Conservation (phyloP, 2,329 filamentous ascomycete genomes). For the Pleurostoma richardsiae region DNA sequence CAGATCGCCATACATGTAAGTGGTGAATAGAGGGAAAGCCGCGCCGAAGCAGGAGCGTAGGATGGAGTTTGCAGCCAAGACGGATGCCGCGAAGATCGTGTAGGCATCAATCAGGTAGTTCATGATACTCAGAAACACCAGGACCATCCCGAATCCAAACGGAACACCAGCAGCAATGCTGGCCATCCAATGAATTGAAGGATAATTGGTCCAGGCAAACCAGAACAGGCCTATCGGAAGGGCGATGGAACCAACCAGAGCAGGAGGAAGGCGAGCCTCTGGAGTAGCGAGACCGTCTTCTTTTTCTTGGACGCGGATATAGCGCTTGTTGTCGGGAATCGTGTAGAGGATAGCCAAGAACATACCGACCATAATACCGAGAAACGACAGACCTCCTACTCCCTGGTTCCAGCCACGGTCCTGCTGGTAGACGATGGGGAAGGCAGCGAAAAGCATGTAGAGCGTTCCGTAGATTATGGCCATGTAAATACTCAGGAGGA, state of each 20-base stretch:
- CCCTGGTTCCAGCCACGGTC: slow-evolving; percentile 53
- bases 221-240: slow-evolving; percentile 8
- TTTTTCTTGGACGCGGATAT: slow-evolving; percentile 35
- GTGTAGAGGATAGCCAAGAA: slow-evolving; percentile 47
- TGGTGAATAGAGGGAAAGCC: slow-evolving; percentile 69
- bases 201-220: slow-evolving; percentile 9
- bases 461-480: slow-evolving; percentile 52
- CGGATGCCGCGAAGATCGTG: slow-evolving; percentile 72
- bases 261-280: slow-evolving; percentile 56
- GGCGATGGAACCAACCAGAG: slow-evolving; percentile 51
- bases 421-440: slow-evolving; percentile 58
- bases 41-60: slow-evolving; percentile 68
- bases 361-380: slow-evolving; percentile 62
- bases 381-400: slow-evolving; percentile 55
- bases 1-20: slow-evolving; percentile 49
- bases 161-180: slow-evolving; percentile 29
- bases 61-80: slow-evolving; percentile 67
- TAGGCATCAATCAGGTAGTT: slow-evolving; percentile 68
- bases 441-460: slow-evolving; percentile 50
- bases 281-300: slow-evolving; percentile 52
- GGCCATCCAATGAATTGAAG: slow-evolving; percentile 25
- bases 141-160: slow-evolving; percentile 42
- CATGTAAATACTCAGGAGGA: slow-evolving; percentile 60
- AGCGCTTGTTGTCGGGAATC: slow-evolving; percentile 48
- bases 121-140: slow-evolving; percentile 61